These are phyloP conservation scores for Lactifluus volemus DNA, from an alignment of 768 basidiomycete species.

Conservation along the genomic window DNA sequence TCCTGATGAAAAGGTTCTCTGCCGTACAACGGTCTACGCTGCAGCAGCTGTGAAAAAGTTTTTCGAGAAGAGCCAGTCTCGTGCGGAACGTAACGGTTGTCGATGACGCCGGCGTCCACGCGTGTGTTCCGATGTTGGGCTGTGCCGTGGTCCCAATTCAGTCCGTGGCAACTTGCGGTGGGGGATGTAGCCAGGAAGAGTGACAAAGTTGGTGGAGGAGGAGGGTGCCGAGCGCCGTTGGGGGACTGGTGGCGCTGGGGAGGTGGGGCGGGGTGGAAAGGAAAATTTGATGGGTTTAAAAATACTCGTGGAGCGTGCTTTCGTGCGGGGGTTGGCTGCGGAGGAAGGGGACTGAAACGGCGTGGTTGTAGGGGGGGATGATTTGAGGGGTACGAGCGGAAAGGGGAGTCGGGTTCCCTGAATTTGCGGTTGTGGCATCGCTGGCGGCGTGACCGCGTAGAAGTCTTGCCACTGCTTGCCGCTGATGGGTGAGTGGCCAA, in stretches of 20 bases:
- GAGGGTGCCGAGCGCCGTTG: slow-evolving; percentile 19
- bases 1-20: not conserved
- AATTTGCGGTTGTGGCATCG: not conserved
- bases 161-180: slow-evolving; percentile 1
- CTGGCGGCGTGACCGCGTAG: not conserved
- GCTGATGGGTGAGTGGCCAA: slow-evolving; percentile 9
- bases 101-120: slow-evolving; percentile 24
- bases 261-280: slow-evolving; percentile 25
- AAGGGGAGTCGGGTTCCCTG: slow-evolving; percentile 14
- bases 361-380: slow-evolving; percentile 24
- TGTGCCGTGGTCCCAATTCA: slow-evolving; percentile 12
- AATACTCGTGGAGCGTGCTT: slow-evolving; percentile 25
- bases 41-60: slow-evolving; percentile 26
- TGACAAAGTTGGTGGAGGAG: slow-evolving; percentile 10
- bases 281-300: slow-evolving; percentile 28
- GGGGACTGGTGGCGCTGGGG: slow-evolving; percentile 17
- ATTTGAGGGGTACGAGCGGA: slow-evolving; percentile 14
- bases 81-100: slow-evolving; percentile 27
- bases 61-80: slow-evolving; percentile 29
- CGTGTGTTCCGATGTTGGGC: slow-evolving; percentile 9
- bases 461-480: slow-evolving; percentile 13
- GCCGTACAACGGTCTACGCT: slow-evolving; percentile 13
- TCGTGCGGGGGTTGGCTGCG: slow-evolving; percentile 24
- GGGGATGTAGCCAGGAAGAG: slow-evolving; percentile 7
- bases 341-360: slow-evolving; percentile 22